Evolutionary conservation across 2,329 filamentous ascomycete species (phyloP), one percentile per base, ranked within the genome.

Genomic region (Capronia americana): DNA sequence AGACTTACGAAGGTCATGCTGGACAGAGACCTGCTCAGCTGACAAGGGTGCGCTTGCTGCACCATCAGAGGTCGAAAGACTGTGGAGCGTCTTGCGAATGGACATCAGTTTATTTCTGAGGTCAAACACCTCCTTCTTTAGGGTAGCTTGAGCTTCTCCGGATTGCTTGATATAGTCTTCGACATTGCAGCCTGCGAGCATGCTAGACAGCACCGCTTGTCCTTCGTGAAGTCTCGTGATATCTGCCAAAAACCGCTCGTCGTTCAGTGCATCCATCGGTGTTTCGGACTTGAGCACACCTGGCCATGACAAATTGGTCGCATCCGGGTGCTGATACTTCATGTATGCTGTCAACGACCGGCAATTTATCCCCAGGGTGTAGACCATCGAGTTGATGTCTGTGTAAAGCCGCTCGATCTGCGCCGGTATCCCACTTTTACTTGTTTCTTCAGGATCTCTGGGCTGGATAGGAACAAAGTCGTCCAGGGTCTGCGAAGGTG

Each of bases 291-390:
- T 73, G 23, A 82, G 71, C 24, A 75, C 75, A 11, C 74, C 63
- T 8, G 79, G 71, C 78, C 83, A 85, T 41, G 86, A 80, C 59
- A 85, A 82, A 57, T 81, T 78, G 50, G 82, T 78, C 57, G 87
- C 81, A 11, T 82, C 83, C 4, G 71, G 70, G 65, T 79, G 72
- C 67, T 83, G 79, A 63, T 80, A 79, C 38, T 80, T 68, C 64
- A 93, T 78, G 73, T 86, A 89, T 0, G 83, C 81, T 23, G 82
- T 78, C 50, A 90, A 73, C 7, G 84, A 88, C 17, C 94, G 86
- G 5, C 91, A 88, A 75, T 98, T 98, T 57, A 97, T 85, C 10
- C 94, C 94, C 48, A 98, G 81, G 0, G 92, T 94, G 73, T 97
- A 92, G 51, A 99, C 89, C 95, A 98, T 99, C 12, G 91, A 91